Percentiles rank a stretch among this genome's conserved stretches.
Evolutionary conservation across 169 alveolate species (phyloP).

Genomic region (Eimeria maxima): DNA sequence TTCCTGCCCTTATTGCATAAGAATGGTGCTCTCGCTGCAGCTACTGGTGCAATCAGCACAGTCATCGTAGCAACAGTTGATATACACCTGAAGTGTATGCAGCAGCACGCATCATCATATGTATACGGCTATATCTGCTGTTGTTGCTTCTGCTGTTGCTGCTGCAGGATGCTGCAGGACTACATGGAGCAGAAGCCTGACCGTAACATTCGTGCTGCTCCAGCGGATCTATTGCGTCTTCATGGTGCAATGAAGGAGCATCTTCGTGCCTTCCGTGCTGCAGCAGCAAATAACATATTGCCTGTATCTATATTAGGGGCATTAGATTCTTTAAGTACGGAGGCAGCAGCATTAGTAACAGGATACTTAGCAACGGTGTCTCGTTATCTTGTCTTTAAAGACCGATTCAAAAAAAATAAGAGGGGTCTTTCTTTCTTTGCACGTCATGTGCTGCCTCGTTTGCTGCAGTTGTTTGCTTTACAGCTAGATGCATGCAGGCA

Average conservation of each 20-base stretch:
- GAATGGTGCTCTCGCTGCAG: background rate
- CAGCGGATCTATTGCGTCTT: background rate
- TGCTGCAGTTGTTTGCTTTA: slow-evolving; percentile 49
- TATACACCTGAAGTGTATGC: no score
- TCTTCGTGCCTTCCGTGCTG: background rate
- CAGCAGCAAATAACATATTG: background rate
- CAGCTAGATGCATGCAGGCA: slow-evolving; percentile 50
- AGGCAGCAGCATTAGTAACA: background rate
- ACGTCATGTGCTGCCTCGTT: slow-evolving; percentile 60
- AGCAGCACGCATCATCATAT: no score
- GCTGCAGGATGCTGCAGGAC: slow-evolving; percentile 27
- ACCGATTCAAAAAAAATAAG: slow-evolving; percentile 62
- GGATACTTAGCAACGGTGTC: slow-evolving; percentile 36
- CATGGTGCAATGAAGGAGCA: background rate
- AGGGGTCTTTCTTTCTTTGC: slow-evolving; percentile 71
- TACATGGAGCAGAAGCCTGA: slow-evolving; percentile 32
- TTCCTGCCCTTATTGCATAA: background rate
- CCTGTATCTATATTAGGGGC: slow-evolving; percentile 39
- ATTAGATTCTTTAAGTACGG: background rate
- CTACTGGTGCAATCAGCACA: background rate
- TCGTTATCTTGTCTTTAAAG: slow-evolving; percentile 27
- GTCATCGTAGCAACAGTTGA: no score
- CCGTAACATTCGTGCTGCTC: slow-evolving; percentile 41
- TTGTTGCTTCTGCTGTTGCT: background rate
- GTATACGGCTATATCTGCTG: background rate